These are phyloP conservation scores for Carex cristatella DNA, from an alignment of 176 grass and related monocot genomes.

Conservation along the genomic window DNA sequence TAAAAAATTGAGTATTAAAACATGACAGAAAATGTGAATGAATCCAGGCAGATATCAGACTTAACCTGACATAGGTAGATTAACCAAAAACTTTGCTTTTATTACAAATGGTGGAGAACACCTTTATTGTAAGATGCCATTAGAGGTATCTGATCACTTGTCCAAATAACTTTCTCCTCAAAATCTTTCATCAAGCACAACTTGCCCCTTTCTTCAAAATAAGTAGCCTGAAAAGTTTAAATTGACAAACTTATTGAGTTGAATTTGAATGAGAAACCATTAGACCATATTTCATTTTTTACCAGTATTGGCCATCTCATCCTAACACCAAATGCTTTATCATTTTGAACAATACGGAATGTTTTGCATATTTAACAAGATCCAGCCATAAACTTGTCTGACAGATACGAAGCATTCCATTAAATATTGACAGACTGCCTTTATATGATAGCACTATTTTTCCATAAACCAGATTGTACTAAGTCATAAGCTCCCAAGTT, in stretches of 20 bases:
- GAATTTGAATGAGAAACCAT: neutral
- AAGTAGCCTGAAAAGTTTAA: constrained; percentile 53
- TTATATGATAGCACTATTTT: neutral
- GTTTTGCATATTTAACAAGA: constrained; percentile 4
- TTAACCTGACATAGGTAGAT: neutral
- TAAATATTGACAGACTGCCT: neutral
- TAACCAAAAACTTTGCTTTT: neutral
- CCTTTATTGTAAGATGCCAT: constrained; percentile 95
- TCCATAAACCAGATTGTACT: neutral
- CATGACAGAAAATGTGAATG: constrained; percentile 16
- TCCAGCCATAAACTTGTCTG: constrained; percentile 3
- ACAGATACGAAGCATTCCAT: neutral
- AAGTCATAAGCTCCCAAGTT: neutral
- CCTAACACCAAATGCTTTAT: neutral
- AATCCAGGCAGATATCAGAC: neutral
- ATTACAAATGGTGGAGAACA: constrained; percentile 35
- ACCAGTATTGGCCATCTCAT: neutral
- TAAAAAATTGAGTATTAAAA: constrained; percentile 18
- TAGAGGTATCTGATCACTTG: constrained; percentile 77
- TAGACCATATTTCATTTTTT: neutral
- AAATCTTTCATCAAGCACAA: constrained; percentile 83
- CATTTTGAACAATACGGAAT: constrained; percentile 11
- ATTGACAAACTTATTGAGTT: constrained; percentile 21
- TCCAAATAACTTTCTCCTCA: constrained; percentile 91
- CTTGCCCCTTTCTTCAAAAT: constrained; percentile 71